Evolutionary conservation across 768 basidiomycete species (phyloP).

Genomic region (Nidularia sp.): DNA sequence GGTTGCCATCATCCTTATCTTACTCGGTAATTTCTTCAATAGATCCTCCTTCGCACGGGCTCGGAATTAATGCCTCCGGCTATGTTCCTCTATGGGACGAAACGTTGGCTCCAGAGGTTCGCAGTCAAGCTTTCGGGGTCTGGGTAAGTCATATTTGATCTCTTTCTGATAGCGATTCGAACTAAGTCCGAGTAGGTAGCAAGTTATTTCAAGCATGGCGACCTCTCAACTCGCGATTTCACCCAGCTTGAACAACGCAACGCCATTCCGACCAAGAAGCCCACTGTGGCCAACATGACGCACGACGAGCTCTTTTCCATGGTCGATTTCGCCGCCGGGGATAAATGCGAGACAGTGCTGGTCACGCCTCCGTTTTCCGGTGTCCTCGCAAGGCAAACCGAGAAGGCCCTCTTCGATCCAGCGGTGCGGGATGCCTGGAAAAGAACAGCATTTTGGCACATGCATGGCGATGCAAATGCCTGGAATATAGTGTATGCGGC

Average conservation of each 20-base stretch:
- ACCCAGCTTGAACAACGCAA: not conserved
- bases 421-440: not conserved
- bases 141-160: slow-evolving; percentile 12
- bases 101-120: slow-evolving; percentile 10
- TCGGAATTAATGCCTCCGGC: slow-evolving; percentile 8
- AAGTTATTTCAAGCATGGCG: slow-evolving; percentile 1
- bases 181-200: not conserved
- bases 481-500: not conserved
- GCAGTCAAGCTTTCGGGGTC: slow-evolving; percentile 10
- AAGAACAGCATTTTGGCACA: not conserved
- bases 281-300: not conserved
- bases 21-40: not conserved
- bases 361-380: not conserved
- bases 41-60: slow-evolving; percentile 14
- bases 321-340: not conserved
- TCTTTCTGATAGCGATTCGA: not conserved
- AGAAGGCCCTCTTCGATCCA: not conserved
- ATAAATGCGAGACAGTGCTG: not conserved
- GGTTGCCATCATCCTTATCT: not conserved
- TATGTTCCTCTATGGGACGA: slow-evolving; percentile 19
- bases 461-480: not conserved
- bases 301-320: not conserved
- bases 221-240: not conserved
- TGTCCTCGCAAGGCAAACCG: not conserved
- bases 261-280: not conserved